A percentile compares a stretch with the other conserved stretches of the same genome.
phyloP scores from a whole-genome alignment of 2,329 filamentous ascomycete genomes.

The Epichloe coenophiala region DNA sequence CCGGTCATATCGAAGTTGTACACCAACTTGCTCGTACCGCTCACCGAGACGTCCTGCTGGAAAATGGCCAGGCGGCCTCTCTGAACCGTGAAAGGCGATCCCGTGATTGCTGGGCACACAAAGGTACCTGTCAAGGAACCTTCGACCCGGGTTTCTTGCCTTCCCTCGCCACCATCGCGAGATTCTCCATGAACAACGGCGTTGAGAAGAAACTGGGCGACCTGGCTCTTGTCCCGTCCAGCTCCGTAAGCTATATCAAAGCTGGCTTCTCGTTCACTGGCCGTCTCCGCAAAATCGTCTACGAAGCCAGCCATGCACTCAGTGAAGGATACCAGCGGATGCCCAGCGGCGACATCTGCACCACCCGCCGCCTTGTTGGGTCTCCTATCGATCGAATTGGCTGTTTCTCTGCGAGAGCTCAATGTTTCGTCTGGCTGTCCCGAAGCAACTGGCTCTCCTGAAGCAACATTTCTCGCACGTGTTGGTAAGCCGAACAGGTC shows the following conservation, averaged over 20 bases:
- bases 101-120: conserved; percentile 19
- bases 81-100: conserved; percentile 47
- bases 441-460: background rate
- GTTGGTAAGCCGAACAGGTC: conserved; percentile 41
- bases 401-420: no score
- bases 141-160: conserved; percentile 20
- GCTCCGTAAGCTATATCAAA: conserved; percentile 39
- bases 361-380: no score
- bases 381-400: no score
- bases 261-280: conserved; percentile 32
- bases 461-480: conserved; percentile 9
- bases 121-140: conserved; percentile 44
- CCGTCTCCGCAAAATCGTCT: conserved; percentile 28
- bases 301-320: conserved; percentile 53
- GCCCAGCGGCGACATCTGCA: background rate
- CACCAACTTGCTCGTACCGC: conserved; percentile 44
- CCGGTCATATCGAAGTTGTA: conserved; percentile 50
- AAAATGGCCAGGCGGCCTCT: conserved; percentile 46
- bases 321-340: conserved; percentile 36
- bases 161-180: background rate
- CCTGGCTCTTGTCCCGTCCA: conserved; percentile 39
- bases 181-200: conserved; percentile 29
- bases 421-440: no score
- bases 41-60: conserved; percentile 33
- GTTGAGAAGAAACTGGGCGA: conserved; percentile 45